Conservation (phyloP, 805 yeast species). For the Kuraishia piskuri region DNA sequence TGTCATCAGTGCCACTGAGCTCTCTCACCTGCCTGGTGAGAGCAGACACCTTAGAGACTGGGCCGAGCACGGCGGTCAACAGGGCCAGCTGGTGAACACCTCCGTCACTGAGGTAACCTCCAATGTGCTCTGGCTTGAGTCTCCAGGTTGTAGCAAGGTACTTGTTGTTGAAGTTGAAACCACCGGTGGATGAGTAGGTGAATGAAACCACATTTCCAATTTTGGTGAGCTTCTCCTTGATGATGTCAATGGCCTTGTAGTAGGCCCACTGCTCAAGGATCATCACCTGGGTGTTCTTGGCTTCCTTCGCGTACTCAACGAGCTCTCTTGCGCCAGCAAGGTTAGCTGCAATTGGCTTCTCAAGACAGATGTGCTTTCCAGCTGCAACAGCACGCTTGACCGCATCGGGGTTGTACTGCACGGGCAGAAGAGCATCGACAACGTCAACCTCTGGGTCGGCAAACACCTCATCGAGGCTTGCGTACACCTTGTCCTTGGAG, state of each 20-base stretch:
- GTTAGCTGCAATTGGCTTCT: slow-evolving; percentile 89
- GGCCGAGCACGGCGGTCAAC: slow-evolving; percentile 75
- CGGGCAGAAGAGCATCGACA: slow-evolving; percentile 87
- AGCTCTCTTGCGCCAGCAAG: slow-evolving; percentile 74
- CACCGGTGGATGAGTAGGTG: slow-evolving; percentile 67
- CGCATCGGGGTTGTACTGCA: slow-evolving; percentile 62
- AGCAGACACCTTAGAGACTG: slow-evolving; percentile 63
- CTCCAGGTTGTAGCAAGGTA: slow-evolving; percentile 79
- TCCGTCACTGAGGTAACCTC: slow-evolving; percentile 89
- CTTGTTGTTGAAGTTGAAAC: slow-evolving; percentile 52
- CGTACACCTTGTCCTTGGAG: slow-evolving; percentile 41
- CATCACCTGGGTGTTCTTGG: slow-evolving; percentile 43
- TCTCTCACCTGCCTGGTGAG: slow-evolving; percentile 69
- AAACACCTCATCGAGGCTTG: slow-evolving; percentile 55
- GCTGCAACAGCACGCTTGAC: slow-evolving; percentile 63
- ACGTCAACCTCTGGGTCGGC: slow-evolving; percentile 61
- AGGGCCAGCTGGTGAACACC: slow-evolving; percentile 94
- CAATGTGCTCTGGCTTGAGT: slow-evolving; percentile 82
- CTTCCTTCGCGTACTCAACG: slow-evolving; percentile 52
- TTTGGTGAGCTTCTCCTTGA: slow-evolving; percentile 51
- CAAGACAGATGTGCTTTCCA: slow-evolving; percentile 73
- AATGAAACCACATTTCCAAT: slow-evolving; percentile 71
- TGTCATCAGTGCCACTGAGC: slow-evolving; percentile 76
- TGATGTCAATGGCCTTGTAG: slow-evolving; percentile 44
- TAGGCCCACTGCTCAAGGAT: slow-evolving; percentile 86